Evolutionary conservation across 495 filamentous ascomycete species (phyloP).

Genomic region (Bombardia bombarda): DNA sequence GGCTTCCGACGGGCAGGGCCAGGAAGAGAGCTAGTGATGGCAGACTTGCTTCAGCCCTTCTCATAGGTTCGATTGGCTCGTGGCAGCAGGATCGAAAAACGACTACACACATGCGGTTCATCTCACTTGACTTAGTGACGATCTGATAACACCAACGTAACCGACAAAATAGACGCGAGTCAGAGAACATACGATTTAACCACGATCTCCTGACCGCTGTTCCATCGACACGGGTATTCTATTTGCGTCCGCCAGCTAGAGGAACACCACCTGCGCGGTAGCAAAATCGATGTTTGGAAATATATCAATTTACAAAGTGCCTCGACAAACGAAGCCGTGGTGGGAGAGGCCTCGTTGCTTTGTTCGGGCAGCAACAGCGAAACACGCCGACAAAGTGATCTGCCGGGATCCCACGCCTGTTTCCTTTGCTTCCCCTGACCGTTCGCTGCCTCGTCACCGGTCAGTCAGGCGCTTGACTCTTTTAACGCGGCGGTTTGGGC

Average conservation of each 20-base stretch:
- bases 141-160: slow-evolving; percentile 13
- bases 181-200: no score
- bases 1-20: not conserved
- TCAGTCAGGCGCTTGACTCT: slow-evolving; percentile 9
- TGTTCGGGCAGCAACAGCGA: slow-evolving; percentile 40
- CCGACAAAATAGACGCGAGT: no score
- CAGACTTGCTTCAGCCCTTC: not conserved
- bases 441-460: slow-evolving; percentile 9
- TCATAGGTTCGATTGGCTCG: slow-evolving; percentile 12
- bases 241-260: no score
- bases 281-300: no score
- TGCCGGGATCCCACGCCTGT: slow-evolving; percentile 19
- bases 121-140: slow-evolving; percentile 32
- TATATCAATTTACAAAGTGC: slow-evolving; percentile 19
- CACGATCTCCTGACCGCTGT: slow-evolving; percentile 5
- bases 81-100: slow-evolving; percentile 7
- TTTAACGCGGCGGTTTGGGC: slow-evolving; percentile 4
- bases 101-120: slow-evolving; percentile 28
- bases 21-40: slow-evolving; percentile 10
- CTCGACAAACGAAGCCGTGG: slow-evolving; percentile 16
- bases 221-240: slow-evolving; percentile 9
- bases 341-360: slow-evolving; percentile 21
- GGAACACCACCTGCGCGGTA: no score
- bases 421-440: slow-evolving; percentile 12
- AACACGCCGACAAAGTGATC: slow-evolving; percentile 30